Percentiles rank a stretch among this genome's conserved stretches.
Conservation (phyloP, 1,139 yeast species). For the Yueomyces sp. region DNA sequence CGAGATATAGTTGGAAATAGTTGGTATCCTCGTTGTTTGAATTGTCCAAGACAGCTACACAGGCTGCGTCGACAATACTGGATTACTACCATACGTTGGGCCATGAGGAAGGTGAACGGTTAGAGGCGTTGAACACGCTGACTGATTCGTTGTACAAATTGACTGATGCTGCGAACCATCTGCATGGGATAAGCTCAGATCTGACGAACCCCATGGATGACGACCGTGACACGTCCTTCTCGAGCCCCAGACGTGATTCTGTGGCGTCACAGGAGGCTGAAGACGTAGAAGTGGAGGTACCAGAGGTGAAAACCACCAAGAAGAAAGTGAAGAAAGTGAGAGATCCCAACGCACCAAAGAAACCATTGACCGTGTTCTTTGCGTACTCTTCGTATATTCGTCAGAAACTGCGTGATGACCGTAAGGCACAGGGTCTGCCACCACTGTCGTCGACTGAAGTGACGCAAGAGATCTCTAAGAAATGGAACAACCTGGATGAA, state of each 20-base stretch:
- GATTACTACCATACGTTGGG: conserved; percentile 52
- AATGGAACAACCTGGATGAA: conserved; percentile 61
- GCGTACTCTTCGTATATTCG: conserved; percentile 60
- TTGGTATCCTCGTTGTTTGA: conserved; percentile 69
- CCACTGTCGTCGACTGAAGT: conserved; percentile 63
- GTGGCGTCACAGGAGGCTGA: not conserved
- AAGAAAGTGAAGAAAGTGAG: conserved; percentile 35
- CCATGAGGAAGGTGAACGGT: conserved; percentile 25
- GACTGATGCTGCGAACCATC: conserved; percentile 21
- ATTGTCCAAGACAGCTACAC: conserved; percentile 69
- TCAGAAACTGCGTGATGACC: conserved; percentile 51
- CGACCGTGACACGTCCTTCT: conserved; percentile 10
- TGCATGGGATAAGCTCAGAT: conserved; percentile 19
- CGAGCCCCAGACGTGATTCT: not conserved
- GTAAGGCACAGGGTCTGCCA: conserved; percentile 44
- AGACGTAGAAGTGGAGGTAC: conserved; percentile 3
- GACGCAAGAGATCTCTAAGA: conserved; percentile 63
- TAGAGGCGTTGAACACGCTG: conserved; percentile 25
- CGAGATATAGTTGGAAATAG: conserved; percentile 13
- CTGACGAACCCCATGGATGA: conserved; percentile 23
- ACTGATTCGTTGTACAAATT: conserved; percentile 24
- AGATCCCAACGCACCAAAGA: conserved; percentile 45
- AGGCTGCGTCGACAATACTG: conserved; percentile 66
- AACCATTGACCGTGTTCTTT: conserved; percentile 66
- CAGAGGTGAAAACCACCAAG: conserved; percentile 19